Evolutionary conservation across 352 stramenopile species (phyloP).

Genomic region (Pythium biforme): DNA sequence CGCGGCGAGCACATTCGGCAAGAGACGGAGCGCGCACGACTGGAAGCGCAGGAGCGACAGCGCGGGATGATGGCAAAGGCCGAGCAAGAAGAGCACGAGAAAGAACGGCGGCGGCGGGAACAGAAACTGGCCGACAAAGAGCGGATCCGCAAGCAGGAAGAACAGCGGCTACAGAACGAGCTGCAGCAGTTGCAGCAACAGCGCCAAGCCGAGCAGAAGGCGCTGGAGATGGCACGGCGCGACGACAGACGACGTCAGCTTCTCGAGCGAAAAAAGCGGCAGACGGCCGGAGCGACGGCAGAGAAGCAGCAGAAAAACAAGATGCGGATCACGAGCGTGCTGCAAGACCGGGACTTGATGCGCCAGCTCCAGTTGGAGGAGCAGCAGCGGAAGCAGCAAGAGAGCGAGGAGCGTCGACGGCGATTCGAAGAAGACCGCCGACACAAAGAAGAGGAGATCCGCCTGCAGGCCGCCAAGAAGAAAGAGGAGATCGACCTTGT

Average conservation of each 20-base stretch:
- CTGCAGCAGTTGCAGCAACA: conserved; percentile 44
- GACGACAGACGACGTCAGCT: conserved; percentile 48
- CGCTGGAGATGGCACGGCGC: conserved; percentile 44
- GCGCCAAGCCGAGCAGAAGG: conserved; percentile 39
- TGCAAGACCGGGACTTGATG: conserved; percentile 60
- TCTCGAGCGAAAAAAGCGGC: conserved; percentile 41
- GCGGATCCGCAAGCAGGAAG: conserved; percentile 50
- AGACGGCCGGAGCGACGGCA: conserved; percentile 41
- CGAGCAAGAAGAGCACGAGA: conserved; percentile 51
- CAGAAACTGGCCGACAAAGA: conserved; percentile 52
- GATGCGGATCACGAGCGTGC: conserved; percentile 55
- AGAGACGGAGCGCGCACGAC: conserved; percentile 43
- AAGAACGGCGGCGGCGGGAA: conserved; percentile 44
- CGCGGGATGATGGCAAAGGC: conserved; percentile 42
- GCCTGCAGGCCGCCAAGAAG: conserved; percentile 44
- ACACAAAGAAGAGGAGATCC: conserved; percentile 44
- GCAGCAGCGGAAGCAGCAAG: conserved; percentile 55
- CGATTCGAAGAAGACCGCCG: conserved; percentile 34
- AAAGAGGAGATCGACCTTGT: conserved; percentile 64
- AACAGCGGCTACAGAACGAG: conserved; percentile 50
- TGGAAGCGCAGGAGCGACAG: conserved; percentile 44
- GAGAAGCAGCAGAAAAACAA: conserved; percentile 73
- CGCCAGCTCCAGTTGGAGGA: conserved; percentile 45
- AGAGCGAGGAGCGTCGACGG: conserved; percentile 50
- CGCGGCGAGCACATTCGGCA: conserved; percentile 46